These are phyloP conservation scores for Suhomyces ambrosiae DNA, from an alignment of 1,139 yeast species.

Conservation along the genomic window DNA sequence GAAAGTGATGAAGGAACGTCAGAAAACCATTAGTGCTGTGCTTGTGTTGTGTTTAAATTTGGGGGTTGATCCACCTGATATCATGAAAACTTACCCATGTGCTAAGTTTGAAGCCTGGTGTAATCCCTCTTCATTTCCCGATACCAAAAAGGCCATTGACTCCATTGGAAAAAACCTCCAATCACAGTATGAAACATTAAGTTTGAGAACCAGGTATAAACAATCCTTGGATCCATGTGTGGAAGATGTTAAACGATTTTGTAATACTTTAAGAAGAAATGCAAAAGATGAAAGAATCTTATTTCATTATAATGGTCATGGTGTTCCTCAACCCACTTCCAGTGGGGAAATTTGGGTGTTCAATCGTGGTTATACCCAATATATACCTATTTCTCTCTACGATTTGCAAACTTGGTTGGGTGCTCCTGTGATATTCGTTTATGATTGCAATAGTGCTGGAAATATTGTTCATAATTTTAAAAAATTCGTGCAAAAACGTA, in stretches of 20 bases:
- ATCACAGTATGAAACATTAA: slow-evolving; percentile 83
- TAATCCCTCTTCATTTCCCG: slow-evolving; percentile 82
- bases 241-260: slow-evolving; percentile 91
- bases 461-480: slow-evolving; percentile 89
- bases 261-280: slow-evolving; percentile 82
- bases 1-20: slow-evolving; percentile 88
- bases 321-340: slow-evolving; percentile 96
- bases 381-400: slow-evolving; percentile 90
- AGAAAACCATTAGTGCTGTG: slow-evolving; percentile 94
- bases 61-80: slow-evolving; percentile 98
- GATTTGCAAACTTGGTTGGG: slow-evolving; percentile 97
- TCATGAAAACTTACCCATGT: slow-evolving; percentile 90
- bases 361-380: slow-evolving; percentile 94
- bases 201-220: slow-evolving; percentile 85
- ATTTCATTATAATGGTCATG: slow-evolving; percentile 97
- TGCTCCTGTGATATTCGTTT: slow-evolving; percentile 94
- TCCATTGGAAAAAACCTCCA: slow-evolving; percentile 88
- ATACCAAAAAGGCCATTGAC: slow-evolving; percentile 89
- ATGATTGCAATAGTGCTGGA: slow-evolving; percentile 95
- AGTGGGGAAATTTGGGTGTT: slow-evolving; percentile 99
- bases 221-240: slow-evolving; percentile 93
- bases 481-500: slow-evolving; percentile 86
- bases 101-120: slow-evolving; percentile 94
- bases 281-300: slow-evolving; percentile 90
- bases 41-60: slow-evolving; percentile 84